A percentile compares a stretch with the other conserved stretches of the same genome.
Conservation (phyloP, 306 rosid genomes). For the Canavalia gladiata region DNA sequence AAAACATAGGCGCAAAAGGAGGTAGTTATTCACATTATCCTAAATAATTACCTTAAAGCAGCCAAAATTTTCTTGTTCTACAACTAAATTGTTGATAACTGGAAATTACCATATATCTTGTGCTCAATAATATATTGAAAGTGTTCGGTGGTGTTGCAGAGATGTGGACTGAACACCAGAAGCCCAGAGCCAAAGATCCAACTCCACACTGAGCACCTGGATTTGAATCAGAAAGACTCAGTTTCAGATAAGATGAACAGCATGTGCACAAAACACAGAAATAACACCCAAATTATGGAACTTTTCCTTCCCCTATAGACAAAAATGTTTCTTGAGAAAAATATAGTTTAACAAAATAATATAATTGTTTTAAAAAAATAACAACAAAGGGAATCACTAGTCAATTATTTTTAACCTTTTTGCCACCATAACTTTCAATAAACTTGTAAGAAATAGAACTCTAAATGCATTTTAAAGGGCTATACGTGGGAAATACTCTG, state of each 20-base stretch:
- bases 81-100: slow-evolving; percentile 33
- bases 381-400: background rate
- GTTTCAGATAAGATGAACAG: slow-evolving; percentile 21
- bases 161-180: slow-evolving; percentile 75
- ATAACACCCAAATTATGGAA: background rate
- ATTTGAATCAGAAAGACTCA: slow-evolving; percentile 32
- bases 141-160: slow-evolving; percentile 92
- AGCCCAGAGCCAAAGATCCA: slow-evolving; percentile 99
- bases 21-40: slow-evolving; percentile 35
- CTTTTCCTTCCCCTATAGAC: background rate
- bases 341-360: background rate
- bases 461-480: background rate
- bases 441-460: background rate
- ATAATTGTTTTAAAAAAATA: background rate
- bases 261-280: background rate
- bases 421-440: background rate
- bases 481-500: background rate
- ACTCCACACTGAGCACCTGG: slow-evolving; percentile 95
- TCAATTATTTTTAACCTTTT: slow-evolving; percentile 1
- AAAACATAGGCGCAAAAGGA: slow-evolving; percentile 12
- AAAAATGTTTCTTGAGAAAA: background rate
- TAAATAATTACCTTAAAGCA: slow-evolving; percentile 42
- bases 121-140: slow-evolving; percentile 82
- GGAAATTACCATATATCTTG: slow-evolving; percentile 36
- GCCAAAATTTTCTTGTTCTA: slow-evolving; percentile 35